Percentiles rank a stretch among this genome's conserved stretches.
phyloP scores from a whole-genome alignment of 306 rosid genomes.

The Quercus mongolica region DNA sequence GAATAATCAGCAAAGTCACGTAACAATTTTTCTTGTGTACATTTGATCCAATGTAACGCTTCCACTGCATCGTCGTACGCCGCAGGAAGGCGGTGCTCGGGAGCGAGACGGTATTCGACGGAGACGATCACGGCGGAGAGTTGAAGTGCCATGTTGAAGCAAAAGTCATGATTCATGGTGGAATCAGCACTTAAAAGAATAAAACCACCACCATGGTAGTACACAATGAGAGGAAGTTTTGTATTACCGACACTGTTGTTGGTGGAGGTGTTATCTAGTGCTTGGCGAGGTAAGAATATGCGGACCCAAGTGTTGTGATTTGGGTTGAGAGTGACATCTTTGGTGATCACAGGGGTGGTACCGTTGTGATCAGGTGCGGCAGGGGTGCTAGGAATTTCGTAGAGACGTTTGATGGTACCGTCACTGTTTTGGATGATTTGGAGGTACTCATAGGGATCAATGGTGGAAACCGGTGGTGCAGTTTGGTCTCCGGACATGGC shows the following conservation, averaged over 20 bases:
- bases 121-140: slow-evolving; percentile 29
- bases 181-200: slow-evolving; percentile 33
- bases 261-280: slow-evolving; percentile 3
- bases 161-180: slow-evolving; percentile 21
- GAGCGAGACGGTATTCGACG: slow-evolving; percentile 34
- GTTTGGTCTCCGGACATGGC: slow-evolving; percentile 13
- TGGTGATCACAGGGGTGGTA: slow-evolving; percentile 27
- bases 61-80: slow-evolving; percentile 44
- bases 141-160: slow-evolving; percentile 18
- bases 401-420: slow-evolving; percentile 18
- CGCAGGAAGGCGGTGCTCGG: slow-evolving; percentile 31
- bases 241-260: background rate
- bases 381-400: slow-evolving; percentile 7
- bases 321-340: slow-evolving; percentile 44
- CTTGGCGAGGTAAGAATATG: slow-evolving; percentile 37
- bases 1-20: slow-evolving; percentile 22
- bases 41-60: slow-evolving; percentile 27
- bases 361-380: slow-evolving; percentile 9
- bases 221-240: slow-evolving; percentile 35
- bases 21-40: slow-evolving; percentile 27
- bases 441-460: background rate
- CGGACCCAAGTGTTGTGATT: slow-evolving; percentile 44
- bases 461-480: background rate
- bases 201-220: slow-evolving; percentile 55
- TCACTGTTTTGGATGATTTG: slow-evolving; percentile 2